These are phyloP conservation scores for Ustilago hordei DNA, from an alignment of 1,284 basidiomycete species.

Conservation along the genomic window DNA sequence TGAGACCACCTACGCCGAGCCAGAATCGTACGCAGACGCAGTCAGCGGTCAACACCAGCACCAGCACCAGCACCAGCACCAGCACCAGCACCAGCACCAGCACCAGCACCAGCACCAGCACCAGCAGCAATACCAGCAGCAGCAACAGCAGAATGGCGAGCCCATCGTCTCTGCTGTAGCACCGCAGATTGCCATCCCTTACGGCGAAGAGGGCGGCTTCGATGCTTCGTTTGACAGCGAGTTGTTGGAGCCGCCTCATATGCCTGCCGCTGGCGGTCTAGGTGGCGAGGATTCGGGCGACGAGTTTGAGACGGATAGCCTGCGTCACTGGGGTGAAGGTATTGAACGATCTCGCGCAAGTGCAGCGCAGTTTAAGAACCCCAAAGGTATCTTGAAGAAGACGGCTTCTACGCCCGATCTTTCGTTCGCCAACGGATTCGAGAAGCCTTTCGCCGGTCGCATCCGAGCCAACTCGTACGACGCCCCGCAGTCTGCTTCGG, in stretches of 20 bases:
- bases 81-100: no score
- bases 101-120: no score
- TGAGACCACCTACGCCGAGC: slow-evolving; percentile 54
- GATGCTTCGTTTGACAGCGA: slow-evolving; percentile 77
- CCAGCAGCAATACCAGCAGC: no score
- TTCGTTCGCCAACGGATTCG: slow-evolving; percentile 38
- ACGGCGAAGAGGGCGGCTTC: slow-evolving; percentile 73
- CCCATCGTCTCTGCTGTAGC: slow-evolving; percentile 37
- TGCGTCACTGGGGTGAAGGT: slow-evolving; percentile 73
- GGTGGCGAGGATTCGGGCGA: slow-evolving; percentile 70
- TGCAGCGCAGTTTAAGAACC: slow-evolving; percentile 76
- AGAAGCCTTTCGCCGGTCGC: slow-evolving; percentile 63
- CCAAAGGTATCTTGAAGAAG: slow-evolving; percentile 86
- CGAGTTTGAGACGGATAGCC: slow-evolving; percentile 73
- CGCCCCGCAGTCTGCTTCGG: slow-evolving; percentile 53
- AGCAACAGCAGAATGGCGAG: slow-evolving; percentile 6
- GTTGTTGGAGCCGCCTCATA: slow-evolving; percentile 80
- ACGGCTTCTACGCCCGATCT: slow-evolving; percentile 51
- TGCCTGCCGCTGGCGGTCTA: slow-evolving; percentile 71
- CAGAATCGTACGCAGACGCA: slow-evolving; percentile 27
- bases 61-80: no score
- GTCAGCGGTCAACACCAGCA: slow-evolving; percentile 8
- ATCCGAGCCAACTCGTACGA: slow-evolving; percentile 70
- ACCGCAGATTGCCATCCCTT: slow-evolving; percentile 40
- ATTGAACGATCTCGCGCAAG: slow-evolving; percentile 78